Conservation (phyloP, 2,329 filamentous ascomycete genomes). For the Phialemoniopsis sp. region DNA sequence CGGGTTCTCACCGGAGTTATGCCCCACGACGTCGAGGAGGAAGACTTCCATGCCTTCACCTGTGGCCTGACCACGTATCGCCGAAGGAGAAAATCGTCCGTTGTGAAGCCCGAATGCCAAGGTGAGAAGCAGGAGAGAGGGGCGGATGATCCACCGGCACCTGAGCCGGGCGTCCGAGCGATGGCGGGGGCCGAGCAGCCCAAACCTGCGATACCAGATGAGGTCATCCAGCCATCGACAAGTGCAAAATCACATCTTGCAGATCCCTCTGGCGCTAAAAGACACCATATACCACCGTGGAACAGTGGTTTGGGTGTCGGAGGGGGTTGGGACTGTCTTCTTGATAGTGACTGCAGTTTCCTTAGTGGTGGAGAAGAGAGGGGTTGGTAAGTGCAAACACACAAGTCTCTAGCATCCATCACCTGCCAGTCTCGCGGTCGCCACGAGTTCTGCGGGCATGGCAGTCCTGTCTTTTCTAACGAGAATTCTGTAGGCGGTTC, state of each 20-base stretch:
- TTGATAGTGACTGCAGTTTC: constrained; percentile 59
- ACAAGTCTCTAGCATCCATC: too few relatives aligned
- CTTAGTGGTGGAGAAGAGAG: constrained; percentile 13
- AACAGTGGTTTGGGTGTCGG: constrained; percentile 56
- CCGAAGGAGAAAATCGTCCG: constrained; percentile 12
- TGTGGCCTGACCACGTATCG: constrained; percentile 70
- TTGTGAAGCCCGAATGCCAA: too few relatives aligned
- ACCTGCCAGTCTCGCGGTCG: too few relatives aligned
- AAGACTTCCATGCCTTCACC: constrained; percentile 84
- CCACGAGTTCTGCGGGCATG: neutral
- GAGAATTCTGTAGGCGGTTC: constrained; percentile 10
- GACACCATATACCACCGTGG: constrained; percentile 35
- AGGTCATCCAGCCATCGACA: constrained; percentile 3
- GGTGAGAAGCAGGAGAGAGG: too few relatives aligned
- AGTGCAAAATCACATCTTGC: constrained; percentile 17
- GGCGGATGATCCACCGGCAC: neutral
- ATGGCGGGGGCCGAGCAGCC: neutral
- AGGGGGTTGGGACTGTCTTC: constrained; percentile 75
- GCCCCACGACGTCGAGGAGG: constrained; percentile 65
- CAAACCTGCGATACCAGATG: constrained; percentile 1
- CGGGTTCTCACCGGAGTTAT: constrained; percentile 74
- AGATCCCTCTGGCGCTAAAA: constrained; percentile 2
- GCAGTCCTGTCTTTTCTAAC: neutral
- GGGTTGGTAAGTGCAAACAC: constrained; percentile 12
- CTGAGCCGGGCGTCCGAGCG: constrained; percentile 15